These are phyloP conservation scores for Tetrapisispora arboricola DNA, from an alignment of 805 yeast species.

Conservation along the genomic window DNA sequence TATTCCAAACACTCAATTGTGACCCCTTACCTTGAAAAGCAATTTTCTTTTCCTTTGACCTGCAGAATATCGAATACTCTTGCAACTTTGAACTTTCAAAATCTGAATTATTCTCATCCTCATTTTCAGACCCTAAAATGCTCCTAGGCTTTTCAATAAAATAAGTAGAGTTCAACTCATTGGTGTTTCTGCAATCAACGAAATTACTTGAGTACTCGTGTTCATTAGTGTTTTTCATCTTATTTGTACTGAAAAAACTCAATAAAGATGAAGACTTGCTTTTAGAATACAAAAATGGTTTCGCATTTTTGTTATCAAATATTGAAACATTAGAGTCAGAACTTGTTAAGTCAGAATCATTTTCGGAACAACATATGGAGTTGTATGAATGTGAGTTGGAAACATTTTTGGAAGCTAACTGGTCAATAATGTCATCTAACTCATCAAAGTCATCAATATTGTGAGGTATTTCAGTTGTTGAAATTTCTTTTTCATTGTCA, in stretches of 20 bases:
- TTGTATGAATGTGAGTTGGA: no score
- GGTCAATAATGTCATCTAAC: not conserved
- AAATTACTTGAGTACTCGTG: slow-evolving; percentile 4
- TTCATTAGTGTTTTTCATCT: slow-evolving; percentile 10
- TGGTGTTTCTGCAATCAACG: not conserved
- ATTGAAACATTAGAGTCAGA: no score
- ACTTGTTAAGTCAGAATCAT: no score
- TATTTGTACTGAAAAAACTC: slow-evolving; percentile 17
- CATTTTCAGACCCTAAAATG: not conserved
- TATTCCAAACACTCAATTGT: not conserved
- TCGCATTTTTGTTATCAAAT: no score
- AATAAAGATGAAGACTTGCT: slow-evolving; percentile 20
- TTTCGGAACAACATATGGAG: no score
- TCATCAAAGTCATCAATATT: no score
- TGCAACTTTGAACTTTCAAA: no score
- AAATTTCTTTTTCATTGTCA: no score
- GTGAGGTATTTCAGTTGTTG: no score
- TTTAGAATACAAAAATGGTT: slow-evolving; percentile 4
- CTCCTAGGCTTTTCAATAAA: not conserved
- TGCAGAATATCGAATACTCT: no score
- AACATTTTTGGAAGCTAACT: no score
- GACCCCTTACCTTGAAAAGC: not conserved
- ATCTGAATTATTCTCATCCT: no score
- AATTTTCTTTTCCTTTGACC: not conserved
- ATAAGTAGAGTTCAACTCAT: not conserved